These are phyloP conservation scores for Amyloporia xantha DNA, from an alignment of 768 basidiomycete genomes.

Conservation along the genomic window DNA sequence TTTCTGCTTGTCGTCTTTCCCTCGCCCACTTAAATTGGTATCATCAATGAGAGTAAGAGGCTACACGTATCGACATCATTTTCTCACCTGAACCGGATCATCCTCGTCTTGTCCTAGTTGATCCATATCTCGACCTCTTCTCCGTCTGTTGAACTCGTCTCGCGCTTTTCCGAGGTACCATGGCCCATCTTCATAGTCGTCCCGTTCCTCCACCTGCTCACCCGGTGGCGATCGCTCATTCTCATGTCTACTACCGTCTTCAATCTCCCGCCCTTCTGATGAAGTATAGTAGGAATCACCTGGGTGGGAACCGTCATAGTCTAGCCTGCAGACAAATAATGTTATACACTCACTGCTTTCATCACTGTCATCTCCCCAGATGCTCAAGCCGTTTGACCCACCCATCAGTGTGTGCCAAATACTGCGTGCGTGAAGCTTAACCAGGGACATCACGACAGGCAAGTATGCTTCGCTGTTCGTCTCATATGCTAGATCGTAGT, in stretches of 20 bases:
- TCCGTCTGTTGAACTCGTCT: constrained; percentile 65
- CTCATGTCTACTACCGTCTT: constrained; percentile 8
- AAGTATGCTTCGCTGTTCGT: constrained; percentile 86
- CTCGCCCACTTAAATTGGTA: constrained; percentile 60
- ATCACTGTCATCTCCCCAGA: constrained; percentile 59
- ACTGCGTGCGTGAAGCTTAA: constrained; percentile 77
- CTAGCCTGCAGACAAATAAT: background rate
- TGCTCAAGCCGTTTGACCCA: constrained; percentile 56
- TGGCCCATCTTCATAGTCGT: constrained; percentile 28
- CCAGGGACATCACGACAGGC: constrained; percentile 76
- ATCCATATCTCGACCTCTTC: constrained; percentile 32
- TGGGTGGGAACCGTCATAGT: no score
- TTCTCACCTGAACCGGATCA: constrained; percentile 63
- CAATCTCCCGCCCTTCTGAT: constrained; percentile 15
- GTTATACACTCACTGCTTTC: constrained; percentile 24
- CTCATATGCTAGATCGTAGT: constrained; percentile 87
- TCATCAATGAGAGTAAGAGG: background rate
- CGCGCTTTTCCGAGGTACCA: constrained; percentile 84
- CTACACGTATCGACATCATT: no score
- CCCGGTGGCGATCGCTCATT: constrained; percentile 2
- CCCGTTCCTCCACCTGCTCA: constrained; percentile 10
- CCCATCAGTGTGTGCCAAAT: constrained; percentile 66
- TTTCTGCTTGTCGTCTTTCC: constrained; percentile 64
- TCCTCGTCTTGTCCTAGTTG: constrained; percentile 44
- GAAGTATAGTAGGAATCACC: constrained; percentile 13